phyloP scores from a whole-genome alignment of 2,329 filamentous ascomycete genomes.

The Huntiella savannae region DNA sequence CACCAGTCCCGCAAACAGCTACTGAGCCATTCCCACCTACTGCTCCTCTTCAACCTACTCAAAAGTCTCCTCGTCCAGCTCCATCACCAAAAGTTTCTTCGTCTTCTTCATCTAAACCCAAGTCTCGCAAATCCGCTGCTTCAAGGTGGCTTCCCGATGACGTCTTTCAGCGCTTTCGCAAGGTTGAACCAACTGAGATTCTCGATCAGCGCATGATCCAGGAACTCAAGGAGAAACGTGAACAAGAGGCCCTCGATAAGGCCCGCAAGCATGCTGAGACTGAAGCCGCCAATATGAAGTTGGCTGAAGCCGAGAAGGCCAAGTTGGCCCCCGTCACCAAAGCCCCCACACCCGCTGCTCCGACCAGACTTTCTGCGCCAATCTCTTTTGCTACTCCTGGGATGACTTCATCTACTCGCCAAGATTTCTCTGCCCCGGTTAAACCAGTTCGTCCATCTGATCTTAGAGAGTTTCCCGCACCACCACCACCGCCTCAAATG shows the following conservation, averaged over 20 bases:
- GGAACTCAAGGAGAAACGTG: slow-evolving; percentile 22
- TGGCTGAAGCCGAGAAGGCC: background rate
- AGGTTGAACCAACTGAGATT: slow-evolving; percentile 40
- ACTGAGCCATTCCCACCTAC: background rate
- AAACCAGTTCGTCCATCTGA: slow-evolving; percentile 14
- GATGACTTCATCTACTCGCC: slow-evolving; percentile 13
- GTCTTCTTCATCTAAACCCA: slow-evolving; percentile 2
- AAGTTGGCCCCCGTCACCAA: background rate
- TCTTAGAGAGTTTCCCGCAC: slow-evolving; percentile 25
- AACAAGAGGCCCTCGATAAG: slow-evolving; percentile 14
- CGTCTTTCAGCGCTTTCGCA: slow-evolving; percentile 34
- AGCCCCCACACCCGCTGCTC: background rate
- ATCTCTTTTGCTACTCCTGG: background rate
- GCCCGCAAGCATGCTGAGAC: background rate
- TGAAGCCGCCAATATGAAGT: slow-evolving; percentile 17
- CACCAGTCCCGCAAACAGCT: background rate
- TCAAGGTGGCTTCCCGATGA: slow-evolving; percentile 37
- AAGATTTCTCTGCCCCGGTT: slow-evolving; percentile 14
- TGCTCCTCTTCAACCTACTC: background rate
- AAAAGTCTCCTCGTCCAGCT: background rate
- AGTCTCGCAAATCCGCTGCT: slow-evolving; percentile 5
- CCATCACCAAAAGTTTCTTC: background rate
- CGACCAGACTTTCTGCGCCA: background rate
- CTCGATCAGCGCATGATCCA: slow-evolving; percentile 33
- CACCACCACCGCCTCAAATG: slow-evolving; percentile 12